Conservation (phyloP, 2,329 filamentous ascomycete genomes). For the Cercospora citrullina region DNA sequence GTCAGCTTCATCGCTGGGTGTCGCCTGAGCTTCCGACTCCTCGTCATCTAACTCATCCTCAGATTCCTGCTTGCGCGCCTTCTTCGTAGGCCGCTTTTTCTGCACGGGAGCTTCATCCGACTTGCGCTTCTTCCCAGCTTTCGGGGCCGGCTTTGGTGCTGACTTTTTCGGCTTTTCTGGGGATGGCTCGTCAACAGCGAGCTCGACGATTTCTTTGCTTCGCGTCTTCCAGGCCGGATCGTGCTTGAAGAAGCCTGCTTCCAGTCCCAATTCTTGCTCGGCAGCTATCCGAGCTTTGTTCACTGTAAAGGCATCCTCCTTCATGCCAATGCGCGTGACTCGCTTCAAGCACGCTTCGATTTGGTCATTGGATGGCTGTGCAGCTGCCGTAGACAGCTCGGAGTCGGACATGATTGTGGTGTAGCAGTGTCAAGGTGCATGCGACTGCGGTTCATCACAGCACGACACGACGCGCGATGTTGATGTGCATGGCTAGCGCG, state of each 20-base stretch:
- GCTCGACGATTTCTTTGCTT: conserved; percentile 56
- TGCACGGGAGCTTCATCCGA: conserved; percentile 28
- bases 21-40: conserved; percentile 15
- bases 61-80: conserved; percentile 23
- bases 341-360: conserved; percentile 46
- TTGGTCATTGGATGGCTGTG: conserved; percentile 39
- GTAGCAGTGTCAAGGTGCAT: neutral
- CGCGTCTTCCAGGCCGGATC: conserved; percentile 54
- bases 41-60: conserved; percentile 24
- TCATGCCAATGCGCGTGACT: conserved; percentile 44
- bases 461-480: neutral
- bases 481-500: neutral
- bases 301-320: conserved; percentile 56
- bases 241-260: conserved; percentile 57
- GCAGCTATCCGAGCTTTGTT: conserved; percentile 56
- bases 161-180: conserved; percentile 26
- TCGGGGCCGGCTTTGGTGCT: conserved; percentile 23
- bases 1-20: conserved; percentile 17
- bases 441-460: conserved; percentile 1
- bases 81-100: conserved; percentile 30
- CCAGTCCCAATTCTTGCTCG: conserved; percentile 54
- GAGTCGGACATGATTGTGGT: conserved; percentile 24
- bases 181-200: conserved; percentile 45
- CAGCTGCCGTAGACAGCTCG: conserved; percentile 23
- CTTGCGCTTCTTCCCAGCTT: conserved; percentile 36